These are phyloP conservation scores for Oryza nivara DNA, from an alignment of 176 grass and related monocot genomes.

Conservation along the genomic window DNA sequence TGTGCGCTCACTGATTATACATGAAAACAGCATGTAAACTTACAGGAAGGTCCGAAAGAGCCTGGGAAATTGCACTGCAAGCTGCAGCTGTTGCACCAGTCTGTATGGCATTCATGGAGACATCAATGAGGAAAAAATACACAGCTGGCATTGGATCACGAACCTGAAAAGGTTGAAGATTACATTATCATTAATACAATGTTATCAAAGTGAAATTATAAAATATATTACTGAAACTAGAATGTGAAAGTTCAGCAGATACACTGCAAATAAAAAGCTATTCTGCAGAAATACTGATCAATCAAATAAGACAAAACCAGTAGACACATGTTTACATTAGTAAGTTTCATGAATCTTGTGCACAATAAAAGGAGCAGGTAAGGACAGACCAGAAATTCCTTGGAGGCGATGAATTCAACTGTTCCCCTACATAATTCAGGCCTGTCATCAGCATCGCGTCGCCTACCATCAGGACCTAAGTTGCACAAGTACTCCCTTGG, in stretches of 20 bases:
- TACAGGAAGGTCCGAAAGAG: constrained; percentile 93
- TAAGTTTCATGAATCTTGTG: not conserved
- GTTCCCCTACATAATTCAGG: constrained; percentile 96
- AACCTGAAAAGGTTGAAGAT: constrained; percentile 54
- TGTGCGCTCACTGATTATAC: not conserved
- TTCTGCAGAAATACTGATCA: not conserved
- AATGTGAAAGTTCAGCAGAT: not conserved
- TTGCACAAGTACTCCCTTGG: constrained; percentile 95
- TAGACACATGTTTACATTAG: not conserved
- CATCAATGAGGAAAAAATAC: constrained; percentile 95
- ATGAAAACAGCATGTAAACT: constrained; percentile 43
- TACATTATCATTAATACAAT: not conserved
- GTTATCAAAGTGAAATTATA: not conserved
- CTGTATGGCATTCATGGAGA: constrained; percentile 92
- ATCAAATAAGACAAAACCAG: not conserved
- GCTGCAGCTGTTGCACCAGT: constrained; percentile 91
- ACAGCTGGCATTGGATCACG: constrained; percentile 98
- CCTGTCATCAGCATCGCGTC: constrained; percentile 96
- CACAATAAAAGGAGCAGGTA: constrained; percentile 15
- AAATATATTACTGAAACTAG: not conserved
- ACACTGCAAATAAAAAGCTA: not conserved
- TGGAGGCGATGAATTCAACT: constrained; percentile 95
- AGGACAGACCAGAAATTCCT: constrained; percentile 91
- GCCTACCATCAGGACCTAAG: constrained; percentile 90
- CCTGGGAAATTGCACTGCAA: constrained; percentile 88